These are phyloP conservation scores for Chrysoporthe cubensis DNA, from an alignment of 2,329 filamentous ascomycete genomes.

Conservation along the genomic window DNA sequence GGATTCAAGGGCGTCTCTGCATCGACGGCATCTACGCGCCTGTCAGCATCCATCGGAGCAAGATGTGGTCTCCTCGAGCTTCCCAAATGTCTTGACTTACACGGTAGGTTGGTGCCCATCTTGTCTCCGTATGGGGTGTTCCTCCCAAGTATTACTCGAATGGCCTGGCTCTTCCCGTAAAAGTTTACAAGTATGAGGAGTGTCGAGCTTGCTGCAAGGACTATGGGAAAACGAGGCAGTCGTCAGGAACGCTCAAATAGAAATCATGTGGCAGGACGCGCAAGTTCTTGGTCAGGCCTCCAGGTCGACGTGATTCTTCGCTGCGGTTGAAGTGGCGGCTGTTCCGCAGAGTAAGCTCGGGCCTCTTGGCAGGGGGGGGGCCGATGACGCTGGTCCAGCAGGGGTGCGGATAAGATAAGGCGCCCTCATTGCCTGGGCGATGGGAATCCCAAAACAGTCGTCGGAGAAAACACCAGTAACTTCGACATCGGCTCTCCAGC, in stretches of 20 bases:
- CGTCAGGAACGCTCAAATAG: neutral
- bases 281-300: slow-evolving; percentile 2
- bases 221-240: neutral
- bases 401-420: slow-evolving; percentile 2
- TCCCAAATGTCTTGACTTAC: slow-evolving; percentile 36
- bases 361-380: neutral
- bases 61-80: neutral
- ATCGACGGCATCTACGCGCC: slow-evolving; percentile 82
- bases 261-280: neutral
- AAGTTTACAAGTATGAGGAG: neutral
- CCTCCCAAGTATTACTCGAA: neutral
- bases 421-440: slow-evolving; percentile 6
- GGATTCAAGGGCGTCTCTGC: slow-evolving; percentile 95
- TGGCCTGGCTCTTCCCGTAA: neutral
- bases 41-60: neutral
- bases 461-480: slow-evolving; percentile 11
- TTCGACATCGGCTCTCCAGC: neutral
- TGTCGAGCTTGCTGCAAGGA: neutral
- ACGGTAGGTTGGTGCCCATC: slow-evolving; percentile 55
- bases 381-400: slow-evolving; percentile 14
- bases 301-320: slow-evolving; percentile 16
- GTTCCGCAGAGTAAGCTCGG: slow-evolving; percentile 14
- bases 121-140: slow-evolving; percentile 31
- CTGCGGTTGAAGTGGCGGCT: slow-evolving; percentile 14
- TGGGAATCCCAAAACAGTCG: neutral